Conservation (phyloP, 2,329 filamentous ascomycete species). For the Penicillium italicum region DNA sequence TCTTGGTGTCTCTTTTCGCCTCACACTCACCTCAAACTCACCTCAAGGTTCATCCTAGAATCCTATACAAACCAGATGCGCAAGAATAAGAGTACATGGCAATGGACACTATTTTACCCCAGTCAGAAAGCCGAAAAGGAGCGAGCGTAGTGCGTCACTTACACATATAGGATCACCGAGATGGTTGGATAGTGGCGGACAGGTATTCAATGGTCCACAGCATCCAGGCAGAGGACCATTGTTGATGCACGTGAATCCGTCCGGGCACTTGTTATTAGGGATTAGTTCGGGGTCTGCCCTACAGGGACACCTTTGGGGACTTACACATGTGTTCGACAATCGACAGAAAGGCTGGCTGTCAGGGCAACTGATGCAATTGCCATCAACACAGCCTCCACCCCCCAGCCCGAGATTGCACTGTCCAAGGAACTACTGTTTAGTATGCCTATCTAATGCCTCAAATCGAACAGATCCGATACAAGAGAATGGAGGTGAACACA, state of each 20-base stretch:
- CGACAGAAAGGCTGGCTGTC: constrained; percentile 10
- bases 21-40: too few species aligned
- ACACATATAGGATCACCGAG: constrained; percentile 15
- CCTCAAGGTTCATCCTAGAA: not conserved
- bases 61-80: not conserved
- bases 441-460: not conserved
- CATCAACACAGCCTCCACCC: constrained; percentile 15
- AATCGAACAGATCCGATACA: not conserved
- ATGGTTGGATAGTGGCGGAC: constrained; percentile 13
- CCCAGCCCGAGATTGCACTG: constrained; percentile 13
- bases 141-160: not conserved
- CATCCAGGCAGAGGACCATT: constrained; percentile 15
- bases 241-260: constrained; percentile 11
- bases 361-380: constrained; percentile 9
- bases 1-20: too few species aligned
- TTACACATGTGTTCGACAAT: constrained; percentile 17
- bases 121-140: not conserved
- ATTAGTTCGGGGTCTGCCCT: not conserved
- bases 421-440: not conserved
- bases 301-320: not conserved
- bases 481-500: not conserved
- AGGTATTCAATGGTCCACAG: constrained; percentile 11
- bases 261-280: constrained; percentile 7
- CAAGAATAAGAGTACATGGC: constrained; percentile 5
- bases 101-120: constrained; percentile 8